Base-by-base conservation (phyloP, 2,329 filamentous ascomycete species). In the Aspergillus oerlinghausenensis region DNA sequence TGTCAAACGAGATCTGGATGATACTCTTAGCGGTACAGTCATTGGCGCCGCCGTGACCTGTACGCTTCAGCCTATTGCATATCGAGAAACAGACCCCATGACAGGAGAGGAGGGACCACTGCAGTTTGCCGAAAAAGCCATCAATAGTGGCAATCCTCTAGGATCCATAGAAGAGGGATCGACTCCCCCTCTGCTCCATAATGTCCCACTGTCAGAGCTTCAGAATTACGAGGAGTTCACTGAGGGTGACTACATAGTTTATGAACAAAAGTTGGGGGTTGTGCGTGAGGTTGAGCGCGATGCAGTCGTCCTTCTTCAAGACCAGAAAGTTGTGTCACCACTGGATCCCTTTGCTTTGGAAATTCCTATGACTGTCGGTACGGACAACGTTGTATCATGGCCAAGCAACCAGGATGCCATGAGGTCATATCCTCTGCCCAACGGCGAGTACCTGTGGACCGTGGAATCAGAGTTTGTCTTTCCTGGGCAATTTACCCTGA, bases 211-310 rank as follows among this genome's bases (percentile, higher is more conserved):
- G 3, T 69, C 74, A 51, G 80, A 83, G 57, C 67, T 83, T 6
- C 67, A 70, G 55, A 72, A 74, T 54, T 73, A 76, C 11, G 73
- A 79, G 57, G 70, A 80, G 50, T 79, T 77, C 59, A 65, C 73
- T 5, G 77, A 80, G 58, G 81, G 80, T 4, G 80, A 82, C 52
- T 73, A 81, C 32, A 73, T 85, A 23, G 73, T 84, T 11, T 82
- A 80, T 65, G 73, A 78, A 19, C 77, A 82, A 60, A 85, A 83
- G 80, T 66, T 86, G 3, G 84, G 84, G 1, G 69, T 78, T 10
- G 76, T 86, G 4, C 75, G 79, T 51, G 73, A 78, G 2, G 72
- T 81, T 48, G 72, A 76, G 29, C 76, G 80, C 50, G 77, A 81
- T 52, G 73, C 84, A 14, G 74, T 80, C 1, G 59, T 86, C 26